Percentiles rank a stretch among this genome's conserved stretches.
These are phyloP conservation scores for Panus rudis DNA, from an alignment of 768 basidiomycete species.

Conservation along the genomic window DNA sequence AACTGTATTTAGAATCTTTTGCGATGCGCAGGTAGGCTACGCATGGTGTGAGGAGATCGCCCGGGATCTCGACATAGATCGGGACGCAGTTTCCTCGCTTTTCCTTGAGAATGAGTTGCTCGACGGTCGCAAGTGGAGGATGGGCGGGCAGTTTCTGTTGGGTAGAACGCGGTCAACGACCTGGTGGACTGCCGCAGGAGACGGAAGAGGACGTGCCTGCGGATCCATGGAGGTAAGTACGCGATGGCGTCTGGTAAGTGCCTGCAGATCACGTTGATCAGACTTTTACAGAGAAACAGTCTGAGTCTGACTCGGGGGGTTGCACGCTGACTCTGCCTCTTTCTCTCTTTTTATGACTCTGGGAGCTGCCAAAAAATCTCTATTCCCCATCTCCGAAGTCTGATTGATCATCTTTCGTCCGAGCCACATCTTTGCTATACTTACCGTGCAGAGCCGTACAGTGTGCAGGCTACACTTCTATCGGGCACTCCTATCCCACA, in stretches of 20 bases:
- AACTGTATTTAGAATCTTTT: conserved; percentile 90
- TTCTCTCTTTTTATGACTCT: no score
- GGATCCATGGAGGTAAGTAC: neutral
- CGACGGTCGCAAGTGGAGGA: conserved; percentile 69
- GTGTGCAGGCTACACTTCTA: neutral
- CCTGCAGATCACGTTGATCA: neutral
- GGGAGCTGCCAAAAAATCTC: no score
- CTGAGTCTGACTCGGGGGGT: no score
- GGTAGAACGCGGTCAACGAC: neutral
- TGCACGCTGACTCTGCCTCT: no score
- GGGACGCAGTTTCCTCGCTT: conserved; percentile 91
- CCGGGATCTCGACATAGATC: conserved; percentile 87
- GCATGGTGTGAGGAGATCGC: conserved; percentile 94
- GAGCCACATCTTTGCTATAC: no score
- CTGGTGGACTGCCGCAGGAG: neutral
- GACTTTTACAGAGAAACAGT: no score
- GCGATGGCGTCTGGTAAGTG: conserved; percentile 3
- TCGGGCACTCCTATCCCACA: neutral
- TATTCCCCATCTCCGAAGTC: no score
- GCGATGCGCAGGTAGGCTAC: conserved; percentile 93
- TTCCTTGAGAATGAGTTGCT: conserved; percentile 71
- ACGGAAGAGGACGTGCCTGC: neutral
- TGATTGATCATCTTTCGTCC: no score
- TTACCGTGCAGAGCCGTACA: no score
- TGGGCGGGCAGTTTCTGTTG: conserved; percentile 57